Percentiles rank a stretch among this genome's conserved stretches.
These are phyloP conservation scores for Balansia obtecta DNA, from an alignment of 2,329 filamentous ascomycete genomes.

Conservation along the genomic window DNA sequence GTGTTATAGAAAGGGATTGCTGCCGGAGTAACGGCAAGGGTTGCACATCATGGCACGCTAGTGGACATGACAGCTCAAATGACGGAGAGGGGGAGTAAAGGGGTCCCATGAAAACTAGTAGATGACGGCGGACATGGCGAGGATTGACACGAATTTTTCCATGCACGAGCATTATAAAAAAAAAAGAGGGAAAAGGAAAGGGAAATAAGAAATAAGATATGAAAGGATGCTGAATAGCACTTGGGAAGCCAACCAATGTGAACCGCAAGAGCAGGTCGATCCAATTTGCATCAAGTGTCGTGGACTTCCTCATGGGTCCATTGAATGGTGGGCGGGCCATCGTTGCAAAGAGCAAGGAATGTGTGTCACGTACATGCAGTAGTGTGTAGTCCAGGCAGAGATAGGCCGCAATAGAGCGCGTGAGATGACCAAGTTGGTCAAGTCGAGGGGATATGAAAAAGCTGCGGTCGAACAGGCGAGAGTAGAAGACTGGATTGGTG, in stretches of 20 bases:
- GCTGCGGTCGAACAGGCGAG: background rate
- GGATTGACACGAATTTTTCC: background rate
- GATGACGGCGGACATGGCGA: background rate
- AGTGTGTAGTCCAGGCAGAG: background rate
- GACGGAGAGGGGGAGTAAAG: background rate
- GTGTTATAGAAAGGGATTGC: background rate
- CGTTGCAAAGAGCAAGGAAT: slow-evolving; percentile 3
- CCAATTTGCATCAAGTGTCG: background rate
- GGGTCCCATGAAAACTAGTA: background rate
- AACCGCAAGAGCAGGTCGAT: background rate
- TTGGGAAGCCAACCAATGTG: background rate
- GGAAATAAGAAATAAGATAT: no score
- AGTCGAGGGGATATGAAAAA: background rate
- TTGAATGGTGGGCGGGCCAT: background rate
- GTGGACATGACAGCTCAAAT: background rate
- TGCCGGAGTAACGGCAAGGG: background rate
- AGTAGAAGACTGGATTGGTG: background rate
- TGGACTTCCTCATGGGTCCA: background rate
- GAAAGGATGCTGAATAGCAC: background rate
- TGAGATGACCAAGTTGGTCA: background rate
- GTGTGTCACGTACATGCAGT: slow-evolving; percentile 3
- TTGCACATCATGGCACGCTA: background rate
- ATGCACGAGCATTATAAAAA: background rate
- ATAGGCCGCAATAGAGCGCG: background rate
- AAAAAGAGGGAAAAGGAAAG: background rate